These are phyloP conservation scores for Thermothielavioides terrestris DNA, from an alignment of 495 filamentous ascomycete species.

Conservation along the genomic window DNA sequence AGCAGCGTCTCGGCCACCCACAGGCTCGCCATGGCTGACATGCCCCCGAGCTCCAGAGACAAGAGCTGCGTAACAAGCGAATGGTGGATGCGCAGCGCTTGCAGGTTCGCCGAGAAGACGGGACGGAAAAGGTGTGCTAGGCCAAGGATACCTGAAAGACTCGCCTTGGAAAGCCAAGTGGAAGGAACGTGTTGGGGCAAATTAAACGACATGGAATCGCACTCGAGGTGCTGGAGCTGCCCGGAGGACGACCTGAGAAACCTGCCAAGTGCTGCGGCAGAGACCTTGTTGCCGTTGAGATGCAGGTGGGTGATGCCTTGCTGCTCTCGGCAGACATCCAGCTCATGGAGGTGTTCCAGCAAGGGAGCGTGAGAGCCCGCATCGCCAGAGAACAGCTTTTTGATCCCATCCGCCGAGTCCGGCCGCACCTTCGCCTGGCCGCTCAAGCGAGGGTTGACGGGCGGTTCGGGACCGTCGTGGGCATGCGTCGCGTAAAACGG, in stretches of 20 bases:
- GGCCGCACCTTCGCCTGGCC: constrained; percentile 20
- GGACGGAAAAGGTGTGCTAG: constrained; percentile 36
- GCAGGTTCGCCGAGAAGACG: constrained; percentile 35
- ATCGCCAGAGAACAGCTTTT: constrained; percentile 19
- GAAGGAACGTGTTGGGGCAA: background rate
- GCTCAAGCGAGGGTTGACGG: constrained; percentile 21
- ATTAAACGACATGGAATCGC: constrained; percentile 22
- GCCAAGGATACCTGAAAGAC: constrained; percentile 29
- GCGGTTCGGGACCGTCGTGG: constrained; percentile 6
- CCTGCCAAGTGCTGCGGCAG: constrained; percentile 21
- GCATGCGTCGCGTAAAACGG: constrained; percentile 23
- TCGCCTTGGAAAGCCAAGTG: constrained; percentile 12
- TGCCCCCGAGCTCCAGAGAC: constrained; percentile 17
- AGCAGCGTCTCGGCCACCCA: constrained; percentile 34
- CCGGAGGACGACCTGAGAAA: constrained; percentile 27
- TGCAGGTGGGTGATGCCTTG: constrained; percentile 37
- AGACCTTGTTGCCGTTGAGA: constrained; percentile 32
- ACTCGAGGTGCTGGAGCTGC: constrained; percentile 38
- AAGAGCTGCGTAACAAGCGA: constrained; percentile 40
- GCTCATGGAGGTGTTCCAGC: constrained; percentile 1
- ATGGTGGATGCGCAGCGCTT: constrained; percentile 38
- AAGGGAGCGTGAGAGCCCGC: background rate
- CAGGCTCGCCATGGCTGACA: constrained; percentile 16
- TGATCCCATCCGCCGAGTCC: constrained; percentile 27
- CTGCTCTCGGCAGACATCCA: constrained; percentile 15